Evolutionary conservation across 2,329 filamentous ascomycete genomes (phyloP).

Genomic region (Colletotrichum siamense): DNA sequence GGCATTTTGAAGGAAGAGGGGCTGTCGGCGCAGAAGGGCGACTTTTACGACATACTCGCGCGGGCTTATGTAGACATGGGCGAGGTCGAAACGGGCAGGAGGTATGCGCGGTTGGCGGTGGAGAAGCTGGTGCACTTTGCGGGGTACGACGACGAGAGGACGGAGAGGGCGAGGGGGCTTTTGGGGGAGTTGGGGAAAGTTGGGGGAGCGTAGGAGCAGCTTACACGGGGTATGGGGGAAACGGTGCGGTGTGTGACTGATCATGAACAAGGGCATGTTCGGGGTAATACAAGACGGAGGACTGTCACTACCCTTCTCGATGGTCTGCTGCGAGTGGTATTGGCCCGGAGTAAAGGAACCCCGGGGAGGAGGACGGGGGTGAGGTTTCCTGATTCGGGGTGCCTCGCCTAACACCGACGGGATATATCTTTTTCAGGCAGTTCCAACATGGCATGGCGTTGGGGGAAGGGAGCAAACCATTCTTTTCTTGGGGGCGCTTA

Average conservation of each 20-base stretch:
- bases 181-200: constrained; percentile 12
- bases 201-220: background rate
- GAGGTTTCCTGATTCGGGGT: background rate
- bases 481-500: background rate
- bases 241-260: background rate
- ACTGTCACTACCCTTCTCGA: background rate
- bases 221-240: background rate
- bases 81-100: constrained; percentile 21
- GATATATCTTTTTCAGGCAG: background rate
- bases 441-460: background rate
- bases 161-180: constrained; percentile 11
- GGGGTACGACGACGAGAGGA: constrained; percentile 28
- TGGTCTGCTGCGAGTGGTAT: background rate
- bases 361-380: background rate
- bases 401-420: background rate
- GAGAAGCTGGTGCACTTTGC: constrained; percentile 25
- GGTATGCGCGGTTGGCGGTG: constrained; percentile 24
- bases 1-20: constrained; percentile 26
- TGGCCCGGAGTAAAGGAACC: background rate
- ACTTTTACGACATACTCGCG: constrained; percentile 27
- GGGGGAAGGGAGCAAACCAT: background rate
- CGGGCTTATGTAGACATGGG: constrained; percentile 25
- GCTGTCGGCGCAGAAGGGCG: constrained; percentile 28
- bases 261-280: background rate
- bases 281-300: background rate